Conservation (phyloP, 106 monocot species). For the Dendrobium catenatum region DNA sequence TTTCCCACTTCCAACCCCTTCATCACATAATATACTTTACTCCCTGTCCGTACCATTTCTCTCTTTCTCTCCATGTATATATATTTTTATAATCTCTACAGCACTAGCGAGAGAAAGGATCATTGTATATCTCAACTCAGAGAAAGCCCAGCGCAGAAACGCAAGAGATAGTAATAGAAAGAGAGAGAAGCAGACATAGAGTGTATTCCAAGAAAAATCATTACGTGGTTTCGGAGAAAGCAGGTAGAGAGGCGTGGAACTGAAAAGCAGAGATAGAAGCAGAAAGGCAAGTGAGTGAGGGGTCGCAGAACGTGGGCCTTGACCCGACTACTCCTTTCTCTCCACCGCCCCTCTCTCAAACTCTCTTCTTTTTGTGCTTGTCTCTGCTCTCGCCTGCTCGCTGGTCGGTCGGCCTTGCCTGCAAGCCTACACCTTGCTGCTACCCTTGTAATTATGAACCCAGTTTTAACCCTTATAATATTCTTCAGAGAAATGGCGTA, state of each 20-base stretch:
- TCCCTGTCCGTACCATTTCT: neutral
- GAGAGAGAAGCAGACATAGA: neutral
- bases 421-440: neutral
- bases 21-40: no score
- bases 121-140: neutral
- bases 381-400: neutral
- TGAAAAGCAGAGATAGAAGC: conserved; percentile 3
- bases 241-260: conserved; percentile 4
- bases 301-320: neutral
- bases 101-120: neutral
- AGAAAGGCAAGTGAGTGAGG: neutral
- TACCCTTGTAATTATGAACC: neutral
- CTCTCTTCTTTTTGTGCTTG: neutral
- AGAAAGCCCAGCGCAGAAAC: neutral
- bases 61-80: neutral
- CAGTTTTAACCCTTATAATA: neutral
- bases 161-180: neutral
- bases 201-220: conserved; percentile 11
- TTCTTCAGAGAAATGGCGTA: neutral
- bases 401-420: neutral
- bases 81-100: neutral
- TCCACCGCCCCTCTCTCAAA: neutral
- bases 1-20: neutral
- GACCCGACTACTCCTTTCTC: neutral
- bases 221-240: conserved; percentile 10